Evolutionary conservation across 345 rosid genomes (phyloP).

Genomic region (Aethionema arabicum): DNA sequence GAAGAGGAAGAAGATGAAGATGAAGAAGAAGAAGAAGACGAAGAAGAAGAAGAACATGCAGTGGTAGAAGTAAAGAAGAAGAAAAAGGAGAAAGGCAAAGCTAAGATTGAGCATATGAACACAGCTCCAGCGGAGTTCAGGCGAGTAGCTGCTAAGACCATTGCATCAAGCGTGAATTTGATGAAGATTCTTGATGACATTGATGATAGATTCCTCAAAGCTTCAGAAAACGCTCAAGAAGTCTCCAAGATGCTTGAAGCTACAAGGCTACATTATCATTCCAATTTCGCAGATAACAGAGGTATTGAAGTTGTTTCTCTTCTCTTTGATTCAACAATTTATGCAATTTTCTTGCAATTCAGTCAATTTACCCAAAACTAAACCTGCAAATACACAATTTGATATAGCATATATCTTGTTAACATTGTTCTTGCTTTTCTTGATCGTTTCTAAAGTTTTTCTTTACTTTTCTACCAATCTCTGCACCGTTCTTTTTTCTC

Average conservation of each 20-base stretch:
- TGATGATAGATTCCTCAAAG: slow-evolving; percentile 84
- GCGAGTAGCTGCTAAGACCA: slow-evolving; percentile 34
- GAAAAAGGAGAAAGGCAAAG: slow-evolving; percentile 38
- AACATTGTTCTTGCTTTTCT: neutral
- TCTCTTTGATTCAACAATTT: slow-evolving; percentile 12
- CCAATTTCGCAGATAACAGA: slow-evolving; percentile 87
- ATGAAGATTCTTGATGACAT: slow-evolving; percentile 62
- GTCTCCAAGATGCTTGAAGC: slow-evolving; percentile 90
- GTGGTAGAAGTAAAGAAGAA: slow-evolving; percentile 29
- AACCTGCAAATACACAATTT: neutral
- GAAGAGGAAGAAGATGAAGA: slow-evolving; percentile 31
- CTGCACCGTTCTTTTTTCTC: neutral
- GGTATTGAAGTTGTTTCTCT: slow-evolving; percentile 39
- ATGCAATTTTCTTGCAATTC: slow-evolving; percentile 23
- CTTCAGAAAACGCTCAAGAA: slow-evolving; percentile 81
- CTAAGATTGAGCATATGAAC: slow-evolving; percentile 55
- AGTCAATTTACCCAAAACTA: neutral
- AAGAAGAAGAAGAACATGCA: slow-evolving; percentile 21
- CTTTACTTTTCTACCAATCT: slow-evolving; percentile 1
- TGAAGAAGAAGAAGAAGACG: neutral
- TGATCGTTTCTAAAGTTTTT: neutral
- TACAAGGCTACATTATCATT: slow-evolving; percentile 86
- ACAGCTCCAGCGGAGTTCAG: slow-evolving; percentile 63
- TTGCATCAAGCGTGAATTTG: slow-evolving; percentile 45
- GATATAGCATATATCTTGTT: neutral